These are phyloP conservation scores for Claviceps spartinae DNA, from an alignment of 2,329 filamentous ascomycete genomes.

Conservation along the genomic window DNA sequence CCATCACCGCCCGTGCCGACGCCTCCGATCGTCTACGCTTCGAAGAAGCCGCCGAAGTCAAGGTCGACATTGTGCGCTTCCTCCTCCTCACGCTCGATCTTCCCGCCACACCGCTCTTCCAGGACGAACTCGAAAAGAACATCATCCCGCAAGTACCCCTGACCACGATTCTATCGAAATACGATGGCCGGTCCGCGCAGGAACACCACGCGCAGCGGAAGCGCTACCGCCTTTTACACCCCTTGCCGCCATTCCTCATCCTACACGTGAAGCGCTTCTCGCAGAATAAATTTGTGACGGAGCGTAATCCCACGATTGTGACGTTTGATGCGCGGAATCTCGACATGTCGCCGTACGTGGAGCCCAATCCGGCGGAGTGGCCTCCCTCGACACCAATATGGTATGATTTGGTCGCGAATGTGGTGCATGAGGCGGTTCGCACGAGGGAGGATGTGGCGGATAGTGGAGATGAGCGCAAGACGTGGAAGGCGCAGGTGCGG, in stretches of 20 bases:
- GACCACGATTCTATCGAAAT: slow-evolving; percentile 73
- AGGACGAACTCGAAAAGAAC: slow-evolving; percentile 86
- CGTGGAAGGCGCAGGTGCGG: slow-evolving; percentile 84
- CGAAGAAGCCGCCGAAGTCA: slow-evolving; percentile 75
- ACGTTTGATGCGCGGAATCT: slow-evolving; percentile 78
- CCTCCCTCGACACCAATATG: slow-evolving; percentile 69
- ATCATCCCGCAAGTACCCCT: slow-evolving; percentile 91
- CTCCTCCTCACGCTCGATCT: slow-evolving; percentile 88
- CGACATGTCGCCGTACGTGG: slow-evolving; percentile 81
- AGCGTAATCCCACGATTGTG: slow-evolving; percentile 95
- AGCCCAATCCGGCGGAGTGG: slow-evolving; percentile 64
- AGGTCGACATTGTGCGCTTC: slow-evolving; percentile 65
- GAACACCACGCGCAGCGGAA: slow-evolving; percentile 82
- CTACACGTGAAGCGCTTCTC: slow-evolving; percentile 97
- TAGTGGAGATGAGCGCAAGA: slow-evolving; percentile 73
- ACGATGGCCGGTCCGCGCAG: slow-evolving; percentile 76
- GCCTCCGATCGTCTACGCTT: slow-evolving; percentile 79
- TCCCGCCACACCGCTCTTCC: slow-evolving; percentile 83
- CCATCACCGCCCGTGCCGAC: slow-evolving; percentile 83
- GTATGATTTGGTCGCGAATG: slow-evolving; percentile 93
- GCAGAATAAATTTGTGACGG: slow-evolving; percentile 89
- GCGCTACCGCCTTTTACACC: slow-evolving; percentile 79
- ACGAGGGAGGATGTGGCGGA: slow-evolving; percentile 75
- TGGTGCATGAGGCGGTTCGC: slow-evolving; percentile 73
- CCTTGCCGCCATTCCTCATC: slow-evolving; percentile 77